Evolutionary conservation across 805 yeast species (phyloP).

Genomic region (Starmerella lactis-condensi): DNA sequence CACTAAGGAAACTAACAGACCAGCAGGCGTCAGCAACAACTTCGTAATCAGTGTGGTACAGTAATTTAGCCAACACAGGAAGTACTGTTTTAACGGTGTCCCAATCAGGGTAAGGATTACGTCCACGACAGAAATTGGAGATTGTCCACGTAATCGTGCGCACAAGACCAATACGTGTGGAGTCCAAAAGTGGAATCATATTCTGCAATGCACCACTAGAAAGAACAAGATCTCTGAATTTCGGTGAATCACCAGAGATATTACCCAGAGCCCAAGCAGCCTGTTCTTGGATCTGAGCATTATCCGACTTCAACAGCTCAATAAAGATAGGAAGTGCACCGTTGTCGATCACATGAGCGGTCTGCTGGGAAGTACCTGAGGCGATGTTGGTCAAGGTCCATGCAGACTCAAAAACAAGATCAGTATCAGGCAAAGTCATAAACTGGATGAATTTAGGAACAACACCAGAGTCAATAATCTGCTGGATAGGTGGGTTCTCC

Average conservation of each 20-base stretch:
- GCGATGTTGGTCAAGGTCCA: constrained; percentile 99
- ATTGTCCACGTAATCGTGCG: constrained; percentile 98
- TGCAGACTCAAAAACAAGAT: constrained; percentile 91
- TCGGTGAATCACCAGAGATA: constrained; percentile 92
- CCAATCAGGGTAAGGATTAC: constrained; percentile 95
- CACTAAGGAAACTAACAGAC: constrained; percentile 91
- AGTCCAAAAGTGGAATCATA: constrained; percentile 55
- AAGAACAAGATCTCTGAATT: constrained; percentile 76
- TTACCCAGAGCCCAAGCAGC: constrained; percentile 99
- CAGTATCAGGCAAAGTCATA: constrained; percentile 56
- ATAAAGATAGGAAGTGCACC: constrained; percentile 91
- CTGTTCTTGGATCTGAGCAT: constrained; percentile 88
- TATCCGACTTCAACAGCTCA: constrained; percentile 55
- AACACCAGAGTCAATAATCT: constrained; percentile 83
- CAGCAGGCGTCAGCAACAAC: constrained; percentile 94
- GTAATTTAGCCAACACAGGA: constrained; percentile 79
- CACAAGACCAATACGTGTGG: constrained; percentile 64
- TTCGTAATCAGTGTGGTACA: constrained; percentile 80
- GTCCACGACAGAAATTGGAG: constrained; percentile 91
- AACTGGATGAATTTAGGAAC: constrained; percentile 79
- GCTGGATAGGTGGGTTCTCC: constrained; percentile 87
- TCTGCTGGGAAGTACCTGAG: constrained; percentile 78
- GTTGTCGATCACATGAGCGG: constrained; percentile 73
- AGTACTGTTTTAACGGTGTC: constrained; percentile 62
- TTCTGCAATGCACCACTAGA: constrained; percentile 77